Evolutionary conservation across 208 protist genomes (phyloP).

Genomic region (Crithidia bombi): DNA sequence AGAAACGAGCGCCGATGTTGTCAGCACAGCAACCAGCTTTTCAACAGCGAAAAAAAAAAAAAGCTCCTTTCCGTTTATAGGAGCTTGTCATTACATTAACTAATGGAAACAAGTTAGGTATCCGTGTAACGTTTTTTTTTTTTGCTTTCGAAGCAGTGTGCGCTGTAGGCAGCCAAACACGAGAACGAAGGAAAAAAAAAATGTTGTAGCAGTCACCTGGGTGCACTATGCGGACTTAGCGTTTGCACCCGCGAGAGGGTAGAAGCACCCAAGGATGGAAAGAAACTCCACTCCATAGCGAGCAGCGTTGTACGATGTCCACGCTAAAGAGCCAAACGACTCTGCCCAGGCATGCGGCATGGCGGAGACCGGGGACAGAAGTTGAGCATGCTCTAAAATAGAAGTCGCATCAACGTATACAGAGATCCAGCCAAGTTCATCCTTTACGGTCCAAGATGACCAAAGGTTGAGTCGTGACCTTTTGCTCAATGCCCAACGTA

Average conservation of each 20-base stretch:
- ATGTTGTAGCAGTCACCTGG: background rate
- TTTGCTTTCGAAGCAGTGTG: background rate
- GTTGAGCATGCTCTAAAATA: background rate
- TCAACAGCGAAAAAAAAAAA: no score
- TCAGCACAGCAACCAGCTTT: no score
- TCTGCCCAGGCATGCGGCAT: slow-evolving; percentile 40
- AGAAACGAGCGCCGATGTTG: no score
- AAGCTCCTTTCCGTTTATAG: background rate
- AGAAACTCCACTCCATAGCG: slow-evolving; percentile 70
- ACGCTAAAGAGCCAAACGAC: slow-evolving; percentile 42
- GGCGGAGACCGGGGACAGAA: slow-evolving; percentile 10
- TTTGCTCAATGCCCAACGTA: slow-evolving; percentile 44
- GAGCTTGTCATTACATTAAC: background rate
- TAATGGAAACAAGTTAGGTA: background rate
- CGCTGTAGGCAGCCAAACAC: background rate
- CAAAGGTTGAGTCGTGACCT: background rate
- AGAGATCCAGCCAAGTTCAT: slow-evolving; percentile 63
- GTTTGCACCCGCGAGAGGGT: no score
- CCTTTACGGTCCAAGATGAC: slow-evolving; percentile 51
- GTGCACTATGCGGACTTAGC: no score
- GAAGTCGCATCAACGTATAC: slow-evolving; percentile 30
- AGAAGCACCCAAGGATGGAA: slow-evolving; percentile 3
- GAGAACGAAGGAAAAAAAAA: slow-evolving; percentile 11
- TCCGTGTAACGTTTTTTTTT: background rate
- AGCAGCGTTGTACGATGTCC: slow-evolving; percentile 63